A percentile compares a stretch with the other conserved stretches of the same genome.
phyloP scores from a whole-genome alignment of 1,284 basidiomycete genomes.

The Bjerkandera adusta region DNA sequence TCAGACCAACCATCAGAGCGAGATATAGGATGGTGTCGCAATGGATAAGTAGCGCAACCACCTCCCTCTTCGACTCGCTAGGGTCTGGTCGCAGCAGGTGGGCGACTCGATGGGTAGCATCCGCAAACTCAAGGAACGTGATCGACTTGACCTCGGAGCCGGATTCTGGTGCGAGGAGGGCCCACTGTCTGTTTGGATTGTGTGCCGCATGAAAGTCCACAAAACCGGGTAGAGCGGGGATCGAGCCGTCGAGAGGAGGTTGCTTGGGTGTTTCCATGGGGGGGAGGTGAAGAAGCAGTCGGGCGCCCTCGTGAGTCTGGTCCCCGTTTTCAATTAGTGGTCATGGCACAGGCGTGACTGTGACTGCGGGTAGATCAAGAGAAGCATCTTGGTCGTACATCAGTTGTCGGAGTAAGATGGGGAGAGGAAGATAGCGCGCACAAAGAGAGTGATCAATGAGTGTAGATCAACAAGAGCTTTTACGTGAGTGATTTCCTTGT shows the following conservation, averaged over 20 bases:
- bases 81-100: conserved; percentile 4
- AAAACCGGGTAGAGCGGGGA: conserved; percentile 19
- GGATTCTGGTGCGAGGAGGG: conserved; percentile 5
- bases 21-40: conserved; percentile 32
- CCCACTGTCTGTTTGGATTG: conserved; percentile 27
- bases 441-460: too few species aligned
- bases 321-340: background rate
- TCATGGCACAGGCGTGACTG: background rate
- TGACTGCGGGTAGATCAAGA: background rate
- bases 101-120: conserved; percentile 13
- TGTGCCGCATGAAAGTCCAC: conserved; percentile 33
- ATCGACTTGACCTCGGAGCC: conserved; percentile 9
- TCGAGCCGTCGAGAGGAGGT: conserved; percentile 19
- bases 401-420: too few species aligned
- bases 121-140: conserved; percentile 9
- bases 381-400: too few species aligned
- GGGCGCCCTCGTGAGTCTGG: background rate
- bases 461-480: too few species aligned
- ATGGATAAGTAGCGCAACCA: conserved; percentile 31
- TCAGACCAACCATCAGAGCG: conserved; percentile 27
- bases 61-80: conserved; percentile 17
- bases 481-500: too few species aligned
- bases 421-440: too few species aligned
- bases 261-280: background rate
- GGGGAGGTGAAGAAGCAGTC: background rate